Conservation (phyloP, 1,139 yeast genomes). For the Scheffersomyces illinoinensis region DNA sequence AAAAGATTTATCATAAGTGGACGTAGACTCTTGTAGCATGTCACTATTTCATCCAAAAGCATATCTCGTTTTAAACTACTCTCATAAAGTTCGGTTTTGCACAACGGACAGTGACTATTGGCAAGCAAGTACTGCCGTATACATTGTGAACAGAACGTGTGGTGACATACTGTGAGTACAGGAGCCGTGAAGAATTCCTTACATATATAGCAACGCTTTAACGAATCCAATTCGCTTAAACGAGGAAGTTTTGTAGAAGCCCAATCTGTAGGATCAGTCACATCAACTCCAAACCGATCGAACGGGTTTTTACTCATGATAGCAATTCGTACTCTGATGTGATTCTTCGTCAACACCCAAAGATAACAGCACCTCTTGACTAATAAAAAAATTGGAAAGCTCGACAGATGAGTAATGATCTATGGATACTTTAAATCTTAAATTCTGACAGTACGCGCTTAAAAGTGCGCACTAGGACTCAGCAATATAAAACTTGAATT, state of each 20-base stretch:
- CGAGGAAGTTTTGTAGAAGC: slow-evolving; percentile 50
- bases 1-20: slow-evolving; percentile 31
- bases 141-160: slow-evolving; percentile 89
- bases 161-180: slow-evolving; percentile 82
- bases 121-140: slow-evolving; percentile 68
- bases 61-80: slow-evolving; percentile 68
- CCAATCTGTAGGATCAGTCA: slow-evolving; percentile 79
- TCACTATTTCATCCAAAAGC: slow-evolving; percentile 71
- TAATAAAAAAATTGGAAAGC: background rate
- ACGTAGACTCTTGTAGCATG: slow-evolving; percentile 52
- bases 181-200: slow-evolving; percentile 84
- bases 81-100: slow-evolving; percentile 71
- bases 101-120: slow-evolving; percentile 74
- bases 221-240: slow-evolving; percentile 63
- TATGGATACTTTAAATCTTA: background rate
- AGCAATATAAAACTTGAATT: background rate
- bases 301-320: slow-evolving; percentile 15
- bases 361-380: background rate
- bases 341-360: background rate
- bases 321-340: background rate
- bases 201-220: slow-evolving; percentile 87
- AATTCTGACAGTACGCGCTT: background rate
- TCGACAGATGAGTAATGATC: background rate
- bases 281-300: slow-evolving; percentile 17
- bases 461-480: background rate